These are phyloP conservation scores for Vinca minor DNA, from an alignment of 257 asterid species.

Conservation along the genomic window DNA sequence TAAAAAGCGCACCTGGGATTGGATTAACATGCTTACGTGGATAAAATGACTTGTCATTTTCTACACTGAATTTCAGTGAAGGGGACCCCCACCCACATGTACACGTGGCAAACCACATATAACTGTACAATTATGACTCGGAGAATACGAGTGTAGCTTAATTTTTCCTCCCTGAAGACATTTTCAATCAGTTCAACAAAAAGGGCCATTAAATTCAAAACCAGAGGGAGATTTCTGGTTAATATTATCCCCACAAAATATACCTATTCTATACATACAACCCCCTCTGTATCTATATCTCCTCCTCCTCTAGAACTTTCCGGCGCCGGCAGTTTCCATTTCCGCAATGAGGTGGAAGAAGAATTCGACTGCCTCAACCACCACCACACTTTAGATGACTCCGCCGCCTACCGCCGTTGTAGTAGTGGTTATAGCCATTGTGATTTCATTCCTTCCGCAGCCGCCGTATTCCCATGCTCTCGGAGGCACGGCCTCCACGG, in stretches of 20 bases:
- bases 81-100: neutral
- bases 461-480: conserved; percentile 50
- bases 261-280: neutral
- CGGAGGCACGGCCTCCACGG: conserved; percentile 61
- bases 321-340: too few species aligned
- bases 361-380: conserved; percentile 14
- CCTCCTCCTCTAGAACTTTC: neutral
- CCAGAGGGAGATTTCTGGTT: neutral
- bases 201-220: neutral
- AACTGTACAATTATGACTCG: neutral
- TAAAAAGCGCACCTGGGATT: neutral
- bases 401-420: conserved; percentile 25
- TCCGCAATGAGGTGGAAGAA: conserved; percentile 45
- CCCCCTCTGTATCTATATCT: conserved; percentile 1
- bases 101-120: conserved; percentile 9
- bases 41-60: neutral
- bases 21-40: conserved; percentile 11
- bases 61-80: conserved; percentile 8
- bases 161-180: neutral
- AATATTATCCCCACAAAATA: too few species aligned
- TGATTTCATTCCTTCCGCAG: conserved; percentile 19
- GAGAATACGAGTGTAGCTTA: neutral
- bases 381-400: conserved; percentile 42
- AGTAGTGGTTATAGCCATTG: conserved; percentile 17
- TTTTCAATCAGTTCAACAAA: neutral